A percentile compares a stretch with the other conserved stretches of the same genome.
These are phyloP conservation scores for Trebouxiophyceae sp. DNA, from an alignment of 163 green algal genomes.

Conservation along the genomic window DNA sequence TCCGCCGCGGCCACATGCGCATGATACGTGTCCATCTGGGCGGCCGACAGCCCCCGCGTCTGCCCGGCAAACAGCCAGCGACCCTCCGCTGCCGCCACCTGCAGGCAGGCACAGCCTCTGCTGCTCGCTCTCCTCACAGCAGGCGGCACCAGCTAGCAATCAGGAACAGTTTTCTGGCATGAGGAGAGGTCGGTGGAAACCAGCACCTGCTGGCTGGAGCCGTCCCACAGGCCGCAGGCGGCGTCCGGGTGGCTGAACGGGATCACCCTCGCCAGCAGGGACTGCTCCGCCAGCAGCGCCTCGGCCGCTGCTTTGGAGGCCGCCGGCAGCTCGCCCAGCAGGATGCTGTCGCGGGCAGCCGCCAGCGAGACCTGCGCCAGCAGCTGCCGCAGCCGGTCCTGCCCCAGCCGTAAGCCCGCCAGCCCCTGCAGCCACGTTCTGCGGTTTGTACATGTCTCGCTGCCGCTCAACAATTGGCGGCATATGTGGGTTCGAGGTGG, in stretches of 20 bases:
- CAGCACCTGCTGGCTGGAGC: no score
- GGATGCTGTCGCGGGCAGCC: constrained; percentile 48
- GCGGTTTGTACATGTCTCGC: no score
- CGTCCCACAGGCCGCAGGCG: no score
- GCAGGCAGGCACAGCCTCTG: no score
- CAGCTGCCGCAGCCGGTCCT: constrained; percentile 13
- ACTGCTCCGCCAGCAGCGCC: constrained; percentile 49
- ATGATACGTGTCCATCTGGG: constrained; percentile 54
- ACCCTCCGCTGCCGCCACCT: background rate
- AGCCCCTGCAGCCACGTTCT: constrained; percentile 25
- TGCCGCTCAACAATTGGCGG: no score
- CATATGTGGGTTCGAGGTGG: no score
- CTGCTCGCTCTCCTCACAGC: no score
- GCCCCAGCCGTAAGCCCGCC: constrained; percentile 10
- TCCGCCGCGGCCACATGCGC: constrained; percentile 41
- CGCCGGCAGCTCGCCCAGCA: constrained; percentile 54
- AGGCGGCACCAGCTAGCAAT: no score
- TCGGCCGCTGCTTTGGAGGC: constrained; percentile 15
- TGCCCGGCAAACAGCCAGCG: constrained; percentile 53
- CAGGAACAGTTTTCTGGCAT: no score
- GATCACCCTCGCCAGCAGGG: constrained; percentile 31
- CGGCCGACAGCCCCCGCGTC: constrained; percentile 30
- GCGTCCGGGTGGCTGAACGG: no score
- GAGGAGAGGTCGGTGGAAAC: no score
- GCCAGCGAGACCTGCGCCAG: constrained; percentile 40